A percentile compares a stretch with the other conserved stretches of the same genome.
phyloP scores from a whole-genome alignment of 257 asterid species.

The Fraxinus americana region DNA sequence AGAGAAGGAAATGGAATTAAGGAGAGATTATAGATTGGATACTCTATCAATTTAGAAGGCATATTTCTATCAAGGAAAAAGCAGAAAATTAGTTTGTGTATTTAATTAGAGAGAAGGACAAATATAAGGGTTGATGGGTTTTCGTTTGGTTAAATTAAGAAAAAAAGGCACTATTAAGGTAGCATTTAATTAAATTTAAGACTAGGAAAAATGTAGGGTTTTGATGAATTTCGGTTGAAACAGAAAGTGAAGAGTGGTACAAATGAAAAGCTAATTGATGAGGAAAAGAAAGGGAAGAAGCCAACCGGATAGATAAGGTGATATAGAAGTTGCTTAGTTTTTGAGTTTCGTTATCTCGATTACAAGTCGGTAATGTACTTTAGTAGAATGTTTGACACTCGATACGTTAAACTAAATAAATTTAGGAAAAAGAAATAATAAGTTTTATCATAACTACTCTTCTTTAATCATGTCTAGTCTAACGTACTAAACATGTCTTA shows the following conservation, averaged over 20 bases:
- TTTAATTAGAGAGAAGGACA: neutral
- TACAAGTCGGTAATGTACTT: neutral
- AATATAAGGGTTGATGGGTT: neutral
- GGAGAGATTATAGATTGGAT: neutral
- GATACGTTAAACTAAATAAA: neutral
- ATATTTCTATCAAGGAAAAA: neutral
- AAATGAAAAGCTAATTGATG: neutral
- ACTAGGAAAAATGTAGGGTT: neutral
- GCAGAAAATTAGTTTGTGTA: neutral
- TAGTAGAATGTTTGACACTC: neutral
- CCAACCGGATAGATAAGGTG: neutral
- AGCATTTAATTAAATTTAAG: neutral
- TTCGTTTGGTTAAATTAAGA: neutral
- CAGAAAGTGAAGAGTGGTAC: neutral
- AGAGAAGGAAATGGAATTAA: neutral
- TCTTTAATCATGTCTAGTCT: neutral
- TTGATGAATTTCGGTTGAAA: neutral
- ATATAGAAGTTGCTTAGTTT: neutral
- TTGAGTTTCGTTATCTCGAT: neutral
- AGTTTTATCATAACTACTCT: neutral
- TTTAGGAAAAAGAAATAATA: neutral
- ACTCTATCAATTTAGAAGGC: neutral
- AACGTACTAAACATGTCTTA: neutral
- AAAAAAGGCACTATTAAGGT: neutral
- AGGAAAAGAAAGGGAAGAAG: neutral